These are phyloP conservation scores for Colletotrichum tabaci DNA, from an alignment of 2,329 filamentous ascomycete genomes.

Conservation along the genomic window DNA sequence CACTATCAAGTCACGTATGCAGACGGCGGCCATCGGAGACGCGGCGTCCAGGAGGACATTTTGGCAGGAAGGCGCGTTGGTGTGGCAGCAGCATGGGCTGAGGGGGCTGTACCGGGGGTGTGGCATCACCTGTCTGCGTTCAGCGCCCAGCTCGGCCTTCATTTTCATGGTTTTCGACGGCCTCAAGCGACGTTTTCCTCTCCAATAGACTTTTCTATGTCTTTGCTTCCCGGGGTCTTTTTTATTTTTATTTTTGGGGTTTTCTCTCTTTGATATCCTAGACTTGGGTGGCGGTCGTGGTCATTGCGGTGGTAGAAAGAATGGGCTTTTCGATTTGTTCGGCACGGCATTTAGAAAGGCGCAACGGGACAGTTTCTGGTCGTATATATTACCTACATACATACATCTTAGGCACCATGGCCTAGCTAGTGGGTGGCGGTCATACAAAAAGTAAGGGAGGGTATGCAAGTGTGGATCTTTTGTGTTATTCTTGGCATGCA, in stretches of 20 bases:
- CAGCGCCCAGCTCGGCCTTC: constrained; percentile 95
- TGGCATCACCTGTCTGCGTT: constrained; percentile 89
- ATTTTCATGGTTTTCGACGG: constrained; percentile 97
- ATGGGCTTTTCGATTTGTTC: constrained; percentile 21
- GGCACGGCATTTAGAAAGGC: constrained; percentile 32
- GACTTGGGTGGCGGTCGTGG: constrained; percentile 30
- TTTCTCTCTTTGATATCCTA: constrained; percentile 36
- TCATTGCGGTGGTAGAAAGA: background rate
- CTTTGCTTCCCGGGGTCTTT: constrained; percentile 14
- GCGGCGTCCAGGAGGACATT: constrained; percentile 76
- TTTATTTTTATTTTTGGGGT: no score
- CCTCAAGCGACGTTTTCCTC: constrained; percentile 78
- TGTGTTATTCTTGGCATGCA: background rate
- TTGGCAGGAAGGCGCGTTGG: constrained; percentile 75
- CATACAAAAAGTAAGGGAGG: constrained; percentile 1
- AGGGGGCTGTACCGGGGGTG: constrained; percentile 93
- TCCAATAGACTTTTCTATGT: constrained; percentile 51
- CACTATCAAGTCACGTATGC: constrained; percentile 97
- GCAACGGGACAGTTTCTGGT: constrained; percentile 28
- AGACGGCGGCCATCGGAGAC: constrained; percentile 82
- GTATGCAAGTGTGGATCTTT: constrained; percentile 10
- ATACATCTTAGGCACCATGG: background rate
- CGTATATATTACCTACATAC: constrained; percentile 5
- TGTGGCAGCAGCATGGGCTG: constrained; percentile 89
- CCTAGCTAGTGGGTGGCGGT: background rate